Evolutionary conservation across 306 rosid species (phyloP), one percentile per base, ranked within the genome.

Genomic region (Senna tora): DNA sequence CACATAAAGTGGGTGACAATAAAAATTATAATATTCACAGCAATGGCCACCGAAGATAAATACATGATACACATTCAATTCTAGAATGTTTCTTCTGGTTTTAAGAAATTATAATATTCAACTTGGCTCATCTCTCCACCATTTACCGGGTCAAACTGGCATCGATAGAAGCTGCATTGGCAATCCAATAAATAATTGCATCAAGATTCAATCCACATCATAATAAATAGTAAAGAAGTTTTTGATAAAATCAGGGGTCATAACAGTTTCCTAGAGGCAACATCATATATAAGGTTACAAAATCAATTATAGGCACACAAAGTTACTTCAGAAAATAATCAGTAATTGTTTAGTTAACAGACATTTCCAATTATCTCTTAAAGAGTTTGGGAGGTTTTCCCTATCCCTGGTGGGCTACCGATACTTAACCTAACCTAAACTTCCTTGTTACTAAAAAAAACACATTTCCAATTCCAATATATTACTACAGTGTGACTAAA

Each of bases 121-220:
- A 92, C 85, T 79, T 84, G 92, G 11, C 86, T 83, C 97, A 92
- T 89, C 85, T 84, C 94, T 74, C 97, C 96, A 7, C 97, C 94
- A 16, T 72, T 74, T 41, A 61, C 87, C 6, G 96, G 76, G 75
- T 89, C 93, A 71, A 86, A 92, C 74, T 89, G 85, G 69, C 96
- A 92, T 34, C 94, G 81, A 34, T 89, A 87, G 80, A 92, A 89
- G 82, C 97, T 92, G 92, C 85, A 89, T 53, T 4, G 21, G 50
- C 39, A 76, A 71, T 55, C 69, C 78, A 74, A 77, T 17, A 47
- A 70, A 43, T 9, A 42, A 50, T 65, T 20, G 20, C 54, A 55
- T 65, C 47, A 79, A 33, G 67, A 57, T 22, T 52, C 19, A 69
- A 33, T 39, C 54, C 57, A 20, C 38, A 8, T 0, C 34, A 32